Base-by-base conservation (phyloP, 2,329 filamentous ascomycete genomes). In the Venturia effusa region DNA sequence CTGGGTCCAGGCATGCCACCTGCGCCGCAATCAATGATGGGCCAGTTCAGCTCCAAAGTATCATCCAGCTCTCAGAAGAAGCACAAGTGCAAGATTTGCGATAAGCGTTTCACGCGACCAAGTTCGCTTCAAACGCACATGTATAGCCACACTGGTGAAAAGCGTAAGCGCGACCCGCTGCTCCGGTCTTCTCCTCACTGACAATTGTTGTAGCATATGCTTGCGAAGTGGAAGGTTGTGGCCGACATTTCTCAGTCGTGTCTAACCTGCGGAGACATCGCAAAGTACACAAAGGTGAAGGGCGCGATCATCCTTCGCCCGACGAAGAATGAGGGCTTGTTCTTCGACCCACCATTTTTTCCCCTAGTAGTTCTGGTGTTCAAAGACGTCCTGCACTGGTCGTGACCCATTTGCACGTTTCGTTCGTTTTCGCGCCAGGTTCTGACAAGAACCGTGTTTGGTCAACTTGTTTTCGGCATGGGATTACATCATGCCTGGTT, bases 31-130 rank as follows among this genome's bases (percentile, higher is more conserved):
- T 95, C 92, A 0, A 97, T 99, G 92, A 99, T 99, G 94, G 87
- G 91, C 62, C 92, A 96, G 71, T 97, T 97, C 79, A 97, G 90
- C 77, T 97, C 93, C 67, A 97, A 97, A 78, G 88, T 97, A 62
- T 92, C 92, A 0, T 92, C 90, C 22, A 96, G 91, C 78, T 94
- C 93, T 11, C 92, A 97, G 74, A 97, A 97, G 86, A 97, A 97
- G 82, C 94, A 97, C 80, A 97, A 97, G 81, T 97, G 93, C 84
- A 97, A 96, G 79, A 90, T 97, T 66, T 97, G 93, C 80, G 93
- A 97, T 77, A 97, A 97, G 83, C 87, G 93, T 54, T 97, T 97
- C 75, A 97, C 93, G 1, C 85, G 93, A 63, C 93, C 93, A 1
- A 96, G 92, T 73, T 97, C 93, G 17, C 77, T 97, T 45, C 93